phyloP scores from a whole-genome alignment of 2,329 filamentous ascomycete genomes.

The Phyllosticta capitalensis region DNA sequence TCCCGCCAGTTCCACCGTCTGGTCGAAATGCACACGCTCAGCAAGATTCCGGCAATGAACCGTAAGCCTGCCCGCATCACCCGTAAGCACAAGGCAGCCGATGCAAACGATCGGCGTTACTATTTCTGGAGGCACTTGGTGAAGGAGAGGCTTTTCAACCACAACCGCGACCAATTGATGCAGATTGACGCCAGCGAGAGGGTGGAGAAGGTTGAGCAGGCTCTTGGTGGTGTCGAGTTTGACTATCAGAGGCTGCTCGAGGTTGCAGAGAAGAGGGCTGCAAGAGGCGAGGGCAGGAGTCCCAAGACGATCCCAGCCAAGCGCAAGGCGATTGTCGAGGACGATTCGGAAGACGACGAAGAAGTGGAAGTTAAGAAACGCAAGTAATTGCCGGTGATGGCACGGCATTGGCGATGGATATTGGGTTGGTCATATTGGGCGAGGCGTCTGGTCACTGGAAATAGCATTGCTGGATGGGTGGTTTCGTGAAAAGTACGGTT shows the following conservation, averaged over 20 bases:
- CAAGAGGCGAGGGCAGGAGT: slow-evolving; percentile 13
- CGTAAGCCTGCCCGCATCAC: slow-evolving; percentile 39
- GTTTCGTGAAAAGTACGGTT: not conserved
- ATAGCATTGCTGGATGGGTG: not conserved
- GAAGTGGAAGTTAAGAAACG: slow-evolving; percentile 10
- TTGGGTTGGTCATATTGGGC: not conserved
- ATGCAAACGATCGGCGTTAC: slow-evolving; percentile 53
- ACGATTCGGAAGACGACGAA: slow-evolving; percentile 30
- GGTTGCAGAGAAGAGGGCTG: slow-evolving; percentile 28
- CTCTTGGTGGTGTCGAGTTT: slow-evolving; percentile 56
- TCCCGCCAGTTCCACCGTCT: slow-evolving; percentile 67
- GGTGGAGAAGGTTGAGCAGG: slow-evolving; percentile 62
- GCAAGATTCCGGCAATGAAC: slow-evolving; percentile 42
- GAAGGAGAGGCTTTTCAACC: slow-evolving; percentile 68
- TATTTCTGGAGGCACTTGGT: slow-evolving; percentile 63
- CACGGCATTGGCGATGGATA: not conserved
- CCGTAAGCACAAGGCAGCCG: slow-evolving; percentile 37
- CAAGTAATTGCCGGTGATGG: not conserved
- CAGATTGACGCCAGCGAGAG: slow-evolving; percentile 61
- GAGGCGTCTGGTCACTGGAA: not conserved
- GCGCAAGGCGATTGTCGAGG: slow-evolving; percentile 26
- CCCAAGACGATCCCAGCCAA: slow-evolving; percentile 19
- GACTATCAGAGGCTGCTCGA: slow-evolving; percentile 63
- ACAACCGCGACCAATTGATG: slow-evolving; percentile 61
- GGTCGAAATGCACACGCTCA: slow-evolving; percentile 64